These are phyloP conservation scores for Cydonia oblonga DNA, from an alignment of 331 rosid species.

Conservation along the genomic window DNA sequence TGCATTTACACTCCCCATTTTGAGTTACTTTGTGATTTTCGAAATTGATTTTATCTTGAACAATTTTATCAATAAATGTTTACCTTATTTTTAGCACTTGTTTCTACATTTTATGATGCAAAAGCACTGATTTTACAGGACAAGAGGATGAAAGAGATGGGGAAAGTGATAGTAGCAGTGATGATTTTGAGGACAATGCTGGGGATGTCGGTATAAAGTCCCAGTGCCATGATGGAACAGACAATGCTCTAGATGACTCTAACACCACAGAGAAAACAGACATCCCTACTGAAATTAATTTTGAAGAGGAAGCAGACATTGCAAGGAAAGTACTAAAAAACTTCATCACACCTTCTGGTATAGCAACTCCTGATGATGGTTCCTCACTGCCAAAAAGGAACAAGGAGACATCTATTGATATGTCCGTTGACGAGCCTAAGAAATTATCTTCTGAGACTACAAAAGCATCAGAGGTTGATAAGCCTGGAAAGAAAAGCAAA, in stretches of 20 bases:
- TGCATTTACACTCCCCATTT: neutral
- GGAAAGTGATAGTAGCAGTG: slow-evolving; percentile 35
- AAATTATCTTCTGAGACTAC: slow-evolving; percentile 30
- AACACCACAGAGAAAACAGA: slow-evolving; percentile 25
- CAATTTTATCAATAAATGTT: neutral
- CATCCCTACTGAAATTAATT: slow-evolving; percentile 41
- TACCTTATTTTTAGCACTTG: neutral
- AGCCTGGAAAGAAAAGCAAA: slow-evolving; percentile 30
- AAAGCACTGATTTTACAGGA: slow-evolving; percentile 26
- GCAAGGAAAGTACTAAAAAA: slow-evolving; percentile 65
- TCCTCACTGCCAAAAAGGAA: slow-evolving; percentile 21
- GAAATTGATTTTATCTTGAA: neutral
- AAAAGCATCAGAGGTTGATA: slow-evolving; percentile 26
- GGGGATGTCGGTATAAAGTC: slow-evolving; percentile 16
- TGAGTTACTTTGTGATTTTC: neutral
- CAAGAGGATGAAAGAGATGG: slow-evolving; percentile 28
- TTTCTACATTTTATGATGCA: slow-evolving; percentile 5
- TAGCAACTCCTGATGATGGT: slow-evolving; percentile 26
- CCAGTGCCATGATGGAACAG: slow-evolving; percentile 22
- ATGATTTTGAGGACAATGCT: slow-evolving; percentile 36
- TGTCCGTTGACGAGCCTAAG: slow-evolving; percentile 23
- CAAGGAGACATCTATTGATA: slow-evolving; percentile 18
- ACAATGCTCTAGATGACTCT: slow-evolving; percentile 30
- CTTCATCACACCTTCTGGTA: slow-evolving; percentile 43
- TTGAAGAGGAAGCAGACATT: slow-evolving; percentile 73